phyloP scores from a whole-genome alignment of 441 rosid species.

The Pelargonium citronellum region DNA sequence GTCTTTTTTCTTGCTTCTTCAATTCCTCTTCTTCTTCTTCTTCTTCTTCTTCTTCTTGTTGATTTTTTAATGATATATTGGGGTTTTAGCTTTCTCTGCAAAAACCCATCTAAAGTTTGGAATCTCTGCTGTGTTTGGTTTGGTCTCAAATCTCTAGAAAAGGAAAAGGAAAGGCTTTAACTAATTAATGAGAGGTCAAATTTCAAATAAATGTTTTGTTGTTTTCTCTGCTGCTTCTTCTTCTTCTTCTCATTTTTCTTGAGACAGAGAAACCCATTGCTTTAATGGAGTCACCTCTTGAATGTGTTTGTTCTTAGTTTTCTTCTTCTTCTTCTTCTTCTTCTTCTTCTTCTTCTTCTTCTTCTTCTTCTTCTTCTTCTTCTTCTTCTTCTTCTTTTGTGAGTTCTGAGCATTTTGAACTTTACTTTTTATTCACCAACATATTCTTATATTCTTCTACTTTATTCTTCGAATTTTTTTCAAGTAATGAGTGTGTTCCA shows the following conservation, averaged over 20 bases:
- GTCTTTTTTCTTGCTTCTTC: slow-evolving; percentile 39
- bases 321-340: no score
- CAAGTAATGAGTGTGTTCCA: not conserved
- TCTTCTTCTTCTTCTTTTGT: not conserved
- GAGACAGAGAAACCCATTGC: not conserved
- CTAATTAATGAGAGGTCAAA: slow-evolving; percentile 20
- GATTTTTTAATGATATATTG: not conserved
- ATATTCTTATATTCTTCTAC: not conserved
- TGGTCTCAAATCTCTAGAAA: slow-evolving; percentile 13
- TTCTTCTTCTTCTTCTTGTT: no score
- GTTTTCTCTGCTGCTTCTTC: slow-evolving; percentile 7
- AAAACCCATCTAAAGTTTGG: slow-evolving; percentile 34
- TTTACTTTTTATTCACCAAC: not conserved
- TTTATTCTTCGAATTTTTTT: not conserved
- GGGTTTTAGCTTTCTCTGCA: slow-evolving; percentile 16
- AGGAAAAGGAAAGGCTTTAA: not conserved
- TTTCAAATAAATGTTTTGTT: slow-evolving; percentile 22
- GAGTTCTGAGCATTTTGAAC: not conserved
- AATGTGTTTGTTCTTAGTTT: not conserved
- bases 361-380: no score
- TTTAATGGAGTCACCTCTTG: slow-evolving; percentile 8
- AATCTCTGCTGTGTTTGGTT: slow-evolving; percentile 29
- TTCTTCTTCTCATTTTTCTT: no score
- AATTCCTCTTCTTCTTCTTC: not conserved
- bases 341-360: no score